Conservation (phyloP, 345 rosid genomes). For the Gossypium thurberi region DNA sequence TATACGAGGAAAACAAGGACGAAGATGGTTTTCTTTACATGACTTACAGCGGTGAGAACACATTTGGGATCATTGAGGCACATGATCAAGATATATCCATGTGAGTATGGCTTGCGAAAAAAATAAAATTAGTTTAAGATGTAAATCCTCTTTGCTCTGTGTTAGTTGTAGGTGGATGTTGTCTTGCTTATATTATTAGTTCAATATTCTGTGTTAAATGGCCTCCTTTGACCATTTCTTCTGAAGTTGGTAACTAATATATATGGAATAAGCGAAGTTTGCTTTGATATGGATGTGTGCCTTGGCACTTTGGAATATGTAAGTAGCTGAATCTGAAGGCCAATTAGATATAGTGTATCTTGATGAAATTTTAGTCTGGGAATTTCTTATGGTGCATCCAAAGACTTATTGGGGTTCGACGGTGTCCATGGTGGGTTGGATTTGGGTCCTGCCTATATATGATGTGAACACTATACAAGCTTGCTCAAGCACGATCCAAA, state of each 20-base stretch:
- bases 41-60: conserved; percentile 98
- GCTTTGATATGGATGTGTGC: not conserved
- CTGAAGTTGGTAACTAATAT: not conserved
- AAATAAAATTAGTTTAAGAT: conserved; percentile 18
- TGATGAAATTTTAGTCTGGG: not conserved
- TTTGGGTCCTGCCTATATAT: too few relatives aligned
- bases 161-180: not conserved
- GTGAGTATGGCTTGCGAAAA: conserved; percentile 14
- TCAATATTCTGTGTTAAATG: not conserved
- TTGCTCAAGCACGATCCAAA: too few relatives aligned
- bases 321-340: not conserved
- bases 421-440: too few relatives aligned
- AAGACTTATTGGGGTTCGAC: not conserved
- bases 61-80: conserved; percentile 54
- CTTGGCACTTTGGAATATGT: not conserved
- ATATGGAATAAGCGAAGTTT: not conserved
- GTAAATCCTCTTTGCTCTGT: conserved; percentile 24
- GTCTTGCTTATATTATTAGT: not conserved
- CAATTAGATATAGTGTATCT: not conserved
- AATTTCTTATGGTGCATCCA: too few relatives aligned
- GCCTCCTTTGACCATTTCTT: not conserved
- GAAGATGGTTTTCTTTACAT: conserved; percentile 97
- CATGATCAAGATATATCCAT: not conserved
- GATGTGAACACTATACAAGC: too few relatives aligned
- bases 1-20: conserved; percentile 91